Evolutionary conservation across 1,139 yeast species (phyloP).

Genomic region (Suzukiozyma palmioleophila): DNA sequence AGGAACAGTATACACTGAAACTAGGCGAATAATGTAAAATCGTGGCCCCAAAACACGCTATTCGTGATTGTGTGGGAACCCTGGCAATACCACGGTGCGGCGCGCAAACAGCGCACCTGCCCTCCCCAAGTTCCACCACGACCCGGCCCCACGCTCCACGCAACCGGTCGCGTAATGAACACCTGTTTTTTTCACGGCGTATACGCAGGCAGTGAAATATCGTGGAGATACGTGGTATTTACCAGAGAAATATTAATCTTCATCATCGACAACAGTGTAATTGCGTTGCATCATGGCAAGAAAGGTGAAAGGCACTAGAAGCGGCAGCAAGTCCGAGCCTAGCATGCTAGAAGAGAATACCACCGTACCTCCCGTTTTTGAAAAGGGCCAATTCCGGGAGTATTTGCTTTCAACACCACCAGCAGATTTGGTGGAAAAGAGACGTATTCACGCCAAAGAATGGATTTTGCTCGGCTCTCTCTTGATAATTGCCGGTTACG

Average conservation of each 20-base stretch:
- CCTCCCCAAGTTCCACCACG: too few species aligned
- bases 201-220: too few species aligned
- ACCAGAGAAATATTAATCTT: too few species aligned
- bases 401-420: conserved; percentile 27
- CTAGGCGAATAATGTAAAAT: too few species aligned
- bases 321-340: not conserved
- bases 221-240: not conserved
- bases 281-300: conserved; percentile 1
- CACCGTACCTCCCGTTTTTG: conserved; percentile 24
- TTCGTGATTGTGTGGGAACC: too few species aligned
- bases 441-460: conserved; percentile 23
- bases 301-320: not conserved
- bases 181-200: not conserved
- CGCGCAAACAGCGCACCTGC: too few species aligned
- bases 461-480: conserved; percentile 40
- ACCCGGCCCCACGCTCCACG: not conserved
- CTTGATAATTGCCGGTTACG: conserved; percentile 46
- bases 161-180: not conserved
- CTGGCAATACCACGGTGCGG: too few species aligned
- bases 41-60: too few species aligned
- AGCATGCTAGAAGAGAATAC: conserved; percentile 5
- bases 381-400: conserved; percentile 24
- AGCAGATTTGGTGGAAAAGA: conserved; percentile 14
- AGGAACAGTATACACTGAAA: too few species aligned
- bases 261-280: not conserved